Evolutionary conservation across 139 green algal species (phyloP).

Genomic region (Micractinium conductrix): DNA sequence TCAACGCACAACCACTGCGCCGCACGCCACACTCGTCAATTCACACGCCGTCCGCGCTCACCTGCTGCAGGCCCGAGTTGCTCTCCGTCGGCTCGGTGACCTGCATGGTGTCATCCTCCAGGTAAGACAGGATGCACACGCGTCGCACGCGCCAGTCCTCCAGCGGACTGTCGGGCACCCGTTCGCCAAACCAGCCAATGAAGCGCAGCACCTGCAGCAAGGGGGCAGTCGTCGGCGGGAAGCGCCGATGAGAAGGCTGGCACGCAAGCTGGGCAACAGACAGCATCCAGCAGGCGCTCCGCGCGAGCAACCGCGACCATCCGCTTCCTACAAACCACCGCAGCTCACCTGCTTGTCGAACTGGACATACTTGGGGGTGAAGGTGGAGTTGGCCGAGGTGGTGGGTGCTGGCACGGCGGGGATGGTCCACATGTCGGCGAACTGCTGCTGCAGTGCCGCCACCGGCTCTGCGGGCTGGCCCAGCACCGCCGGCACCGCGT

Average conservation of each 20-base stretch:
- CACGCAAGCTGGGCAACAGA: background rate
- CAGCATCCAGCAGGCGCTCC: background rate
- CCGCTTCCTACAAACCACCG: no score
- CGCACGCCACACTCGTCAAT: no score
- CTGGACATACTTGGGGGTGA: slow-evolving; percentile 76
- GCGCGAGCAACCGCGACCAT: no score
- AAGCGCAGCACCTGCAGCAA: slow-evolving; percentile 88
- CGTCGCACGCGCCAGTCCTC: slow-evolving; percentile 84
- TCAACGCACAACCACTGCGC: no score
- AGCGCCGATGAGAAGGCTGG: background rate
- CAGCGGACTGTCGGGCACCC: slow-evolving; percentile 76
- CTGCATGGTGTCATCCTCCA: slow-evolving; percentile 90
- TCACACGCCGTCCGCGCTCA: background rate
- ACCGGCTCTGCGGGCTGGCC: background rate
- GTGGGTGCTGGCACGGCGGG: background rate
- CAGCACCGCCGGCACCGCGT: slow-evolving; percentile 56
- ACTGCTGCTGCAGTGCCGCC: slow-evolving; percentile 1
- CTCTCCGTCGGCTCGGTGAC: slow-evolving; percentile 78
- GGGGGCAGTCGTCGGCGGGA: background rate
- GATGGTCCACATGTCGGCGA: slow-evolving; percentile 1
- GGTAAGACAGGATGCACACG: slow-evolving; percentile 88
- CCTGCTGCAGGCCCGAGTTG: slow-evolving; percentile 36
- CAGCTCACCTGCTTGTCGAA: slow-evolving; percentile 83
- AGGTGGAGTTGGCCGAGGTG: slow-evolving; percentile 2
- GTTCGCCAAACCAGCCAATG: slow-evolving; percentile 91